These are phyloP conservation scores for Penicillium sp. DNA, from an alignment of 2,329 filamentous ascomycete genomes.

Conservation along the genomic window DNA sequence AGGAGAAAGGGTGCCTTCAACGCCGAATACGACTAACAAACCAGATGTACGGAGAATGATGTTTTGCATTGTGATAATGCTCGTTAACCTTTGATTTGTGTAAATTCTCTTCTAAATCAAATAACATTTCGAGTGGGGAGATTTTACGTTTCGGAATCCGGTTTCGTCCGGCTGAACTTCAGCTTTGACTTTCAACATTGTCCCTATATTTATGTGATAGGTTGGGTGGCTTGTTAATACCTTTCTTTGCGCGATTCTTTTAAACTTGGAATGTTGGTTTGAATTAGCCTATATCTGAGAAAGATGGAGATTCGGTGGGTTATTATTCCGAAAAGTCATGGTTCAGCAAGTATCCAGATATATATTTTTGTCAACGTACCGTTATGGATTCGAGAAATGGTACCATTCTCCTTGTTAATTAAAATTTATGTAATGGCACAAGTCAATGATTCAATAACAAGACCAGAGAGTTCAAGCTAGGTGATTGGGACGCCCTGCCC, in stretches of 20 bases:
- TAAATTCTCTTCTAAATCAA: background rate
- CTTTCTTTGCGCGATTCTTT: background rate
- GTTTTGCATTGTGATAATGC: slow-evolving; percentile 25
- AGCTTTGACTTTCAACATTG: background rate
- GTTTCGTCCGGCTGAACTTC: background rate
- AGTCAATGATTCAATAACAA: no score
- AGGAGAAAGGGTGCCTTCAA: slow-evolving; percentile 6
- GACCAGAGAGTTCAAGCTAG: no score
- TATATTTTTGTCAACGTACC: no score
- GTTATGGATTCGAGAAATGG: no score
- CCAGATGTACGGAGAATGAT: slow-evolving; percentile 3
- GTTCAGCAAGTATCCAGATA: background rate
- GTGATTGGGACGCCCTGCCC: no score
- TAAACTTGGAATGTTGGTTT: background rate
- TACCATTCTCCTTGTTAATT: no score
- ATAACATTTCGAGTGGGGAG: background rate
- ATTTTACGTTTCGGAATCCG: background rate
- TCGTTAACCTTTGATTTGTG: background rate
- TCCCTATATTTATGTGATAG: background rate
- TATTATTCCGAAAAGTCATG: background rate
- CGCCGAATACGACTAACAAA: slow-evolving; percentile 4
- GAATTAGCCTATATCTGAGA: background rate
- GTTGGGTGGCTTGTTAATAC: no score
- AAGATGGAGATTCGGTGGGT: background rate
- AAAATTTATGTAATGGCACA: no score